Evolutionary conservation across 345 rosid species (phyloP), one percentile per base, ranked within the genome.

Genomic region (Linum usitatissimum): DNA sequence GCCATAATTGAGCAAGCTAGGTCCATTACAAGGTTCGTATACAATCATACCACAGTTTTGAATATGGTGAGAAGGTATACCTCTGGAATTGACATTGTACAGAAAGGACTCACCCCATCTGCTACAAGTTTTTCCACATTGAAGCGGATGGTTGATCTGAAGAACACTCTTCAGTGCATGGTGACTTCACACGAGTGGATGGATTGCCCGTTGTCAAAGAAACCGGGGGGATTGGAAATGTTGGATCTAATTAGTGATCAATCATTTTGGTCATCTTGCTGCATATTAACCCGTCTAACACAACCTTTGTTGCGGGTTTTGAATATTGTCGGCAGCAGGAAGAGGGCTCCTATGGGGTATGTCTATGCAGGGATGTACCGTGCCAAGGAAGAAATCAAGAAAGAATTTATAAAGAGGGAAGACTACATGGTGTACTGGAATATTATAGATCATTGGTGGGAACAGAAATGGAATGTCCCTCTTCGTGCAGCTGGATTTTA

Each of bases 401-500:
- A 77, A 69, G 85, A 85, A 75, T 76, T 93, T 48, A 59, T 66
- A 56, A 84, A 87, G 66, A 78, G 77, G 70, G 88, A 79, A 42
- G 90, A 84, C 45, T 93, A 90, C 71, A 65, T 72, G 78, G 66
- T 69, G 17, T 87, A 80, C 80, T 93, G 97, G 99, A 81, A 81
- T 54, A 83, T 84, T 38, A 86, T 93, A 56, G 92, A 93, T 77
- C 82, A 55, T 57, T 73, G 96, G 82, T 93, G 96, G 97, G 74
- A 74, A 66, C 87, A 76, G 53, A 88, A 78, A 30, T 75, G 80
- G 68, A 81, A 80, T 66, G 85, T 80, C 75, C 95, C 99, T 70
- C 83, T 93, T 62, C 87, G 83, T 55, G 87, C 82, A 63, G 92
- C 99, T 3, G 99, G 95, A 57, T 93, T 93, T 75, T 93, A 78